Percentiles rank a stretch among this genome's conserved stretches.
Evolutionary conservation across 2,329 filamentous ascomycete species (phyloP).

Genomic region (Xylaria sp.): DNA sequence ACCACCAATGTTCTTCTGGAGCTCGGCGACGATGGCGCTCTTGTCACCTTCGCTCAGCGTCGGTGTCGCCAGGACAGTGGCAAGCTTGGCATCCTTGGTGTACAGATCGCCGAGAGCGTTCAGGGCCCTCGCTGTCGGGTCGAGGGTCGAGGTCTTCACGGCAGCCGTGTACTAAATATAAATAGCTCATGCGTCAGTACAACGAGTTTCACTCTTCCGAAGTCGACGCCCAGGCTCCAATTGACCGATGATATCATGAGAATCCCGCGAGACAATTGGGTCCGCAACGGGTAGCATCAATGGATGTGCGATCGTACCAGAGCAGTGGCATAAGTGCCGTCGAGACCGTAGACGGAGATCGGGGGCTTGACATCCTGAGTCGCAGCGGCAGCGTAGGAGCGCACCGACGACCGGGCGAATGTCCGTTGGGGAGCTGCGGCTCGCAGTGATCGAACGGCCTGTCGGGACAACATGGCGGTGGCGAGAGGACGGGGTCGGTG

Average conservation of each 20-base stretch:
- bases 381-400: conserved; percentile 79
- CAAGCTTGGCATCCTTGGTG: conserved; percentile 85
- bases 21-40: conserved; percentile 84
- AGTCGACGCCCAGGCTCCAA: conserved; percentile 12
- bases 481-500: conserved; percentile 35
- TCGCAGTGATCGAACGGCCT: conserved; percentile 66
- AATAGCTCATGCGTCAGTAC: conserved; percentile 55
- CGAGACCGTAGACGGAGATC: conserved; percentile 91
- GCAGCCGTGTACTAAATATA: conserved; percentile 94
- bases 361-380: conserved; percentile 81
- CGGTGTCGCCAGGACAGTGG: conserved; percentile 78
- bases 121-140: conserved; percentile 85
- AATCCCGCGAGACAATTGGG: conserved; percentile 5
- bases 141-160: conserved; percentile 86
- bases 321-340: conserved; percentile 98
- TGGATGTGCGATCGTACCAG: conserved; percentile 78
- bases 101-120: conserved; percentile 76
- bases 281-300: conserved; percentile 37
- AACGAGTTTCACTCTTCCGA: conserved; percentile 28
- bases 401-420: conserved; percentile 70
- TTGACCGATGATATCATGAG: conserved; percentile 2
- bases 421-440: conserved; percentile 68
- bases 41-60: conserved; percentile 85
- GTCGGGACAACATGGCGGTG: conserved; percentile 69
- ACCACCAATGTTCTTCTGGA: conserved; percentile 82